Conservation (phyloP, 495 filamentous ascomycete species). For the Polyplosphaeria fusca region DNA sequence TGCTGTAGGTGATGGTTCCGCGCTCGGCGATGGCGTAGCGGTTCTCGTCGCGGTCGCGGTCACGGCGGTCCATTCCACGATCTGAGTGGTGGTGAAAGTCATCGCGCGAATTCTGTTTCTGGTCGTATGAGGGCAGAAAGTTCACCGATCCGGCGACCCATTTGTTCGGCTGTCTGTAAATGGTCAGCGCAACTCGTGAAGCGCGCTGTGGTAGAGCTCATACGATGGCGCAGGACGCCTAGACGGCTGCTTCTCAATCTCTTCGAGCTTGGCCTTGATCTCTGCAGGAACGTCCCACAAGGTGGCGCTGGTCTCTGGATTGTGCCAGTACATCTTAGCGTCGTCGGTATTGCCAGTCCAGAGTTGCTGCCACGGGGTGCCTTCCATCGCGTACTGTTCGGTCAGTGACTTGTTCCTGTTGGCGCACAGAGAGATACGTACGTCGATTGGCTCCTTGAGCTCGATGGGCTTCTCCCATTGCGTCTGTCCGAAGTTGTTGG, state of each 20-base stretch:
- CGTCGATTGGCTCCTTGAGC: constrained; percentile 83
- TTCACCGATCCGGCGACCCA: constrained; percentile 57
- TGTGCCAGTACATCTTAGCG: constrained; percentile 90
- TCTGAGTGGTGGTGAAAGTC: constrained; percentile 57
- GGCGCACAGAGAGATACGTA: no score
- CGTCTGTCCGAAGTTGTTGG: constrained; percentile 84
- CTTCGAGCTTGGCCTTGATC: constrained; percentile 67
- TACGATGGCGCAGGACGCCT: constrained; percentile 42
- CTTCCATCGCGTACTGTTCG: constrained; percentile 69
- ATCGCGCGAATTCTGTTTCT: no score
- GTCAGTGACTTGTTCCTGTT: not conserved
- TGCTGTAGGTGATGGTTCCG: constrained; percentile 53
- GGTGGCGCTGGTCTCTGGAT: constrained; percentile 86
- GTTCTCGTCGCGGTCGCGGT: constrained; percentile 9
- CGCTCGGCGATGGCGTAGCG: constrained; percentile 9
- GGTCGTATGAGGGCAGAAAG: constrained; percentile 47
- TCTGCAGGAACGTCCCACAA: constrained; percentile 91
- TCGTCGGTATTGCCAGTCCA: constrained; percentile 80
- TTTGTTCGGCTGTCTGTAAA: constrained; percentile 60
- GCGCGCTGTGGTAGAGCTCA: no score
- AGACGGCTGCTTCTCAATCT: constrained; percentile 46
- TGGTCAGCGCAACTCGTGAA: no score
- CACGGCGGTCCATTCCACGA: constrained; percentile 30
- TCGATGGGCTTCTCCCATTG: constrained; percentile 93
- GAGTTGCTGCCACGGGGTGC: constrained; percentile 64